Evolutionary conservation across 306 rosid genomes (phyloP).

Genomic region (Sphenostylis stenocarpa): DNA sequence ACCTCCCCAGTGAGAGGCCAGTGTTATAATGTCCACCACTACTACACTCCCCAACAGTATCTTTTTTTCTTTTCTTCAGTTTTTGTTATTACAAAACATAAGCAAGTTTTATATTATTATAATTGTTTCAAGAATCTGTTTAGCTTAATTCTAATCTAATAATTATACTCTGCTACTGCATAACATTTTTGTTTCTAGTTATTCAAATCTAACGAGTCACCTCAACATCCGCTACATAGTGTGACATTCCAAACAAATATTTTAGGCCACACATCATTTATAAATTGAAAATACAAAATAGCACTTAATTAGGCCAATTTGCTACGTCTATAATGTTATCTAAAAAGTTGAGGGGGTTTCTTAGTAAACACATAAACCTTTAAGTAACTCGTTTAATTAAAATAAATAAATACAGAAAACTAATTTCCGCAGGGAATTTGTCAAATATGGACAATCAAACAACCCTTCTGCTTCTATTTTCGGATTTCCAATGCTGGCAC

Average conservation of each 20-base stretch:
- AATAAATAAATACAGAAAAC: too few relatives aligned
- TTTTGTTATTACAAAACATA: background rate
- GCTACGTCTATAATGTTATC: too few relatives aligned
- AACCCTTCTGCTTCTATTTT: background rate
- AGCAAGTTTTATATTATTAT: background rate
- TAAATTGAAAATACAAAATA: background rate
- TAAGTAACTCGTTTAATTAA: background rate
- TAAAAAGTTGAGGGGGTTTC: too few relatives aligned
- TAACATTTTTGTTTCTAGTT: background rate
- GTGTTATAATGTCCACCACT: conserved; percentile 31
- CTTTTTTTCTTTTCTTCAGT: background rate
- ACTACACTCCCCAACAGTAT: background rate
- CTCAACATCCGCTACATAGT: background rate
- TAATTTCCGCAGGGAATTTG: too few relatives aligned
- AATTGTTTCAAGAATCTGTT: background rate
- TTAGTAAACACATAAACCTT: background rate
- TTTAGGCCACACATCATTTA: background rate
- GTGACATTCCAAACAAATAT: background rate
- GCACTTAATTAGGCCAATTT: too few relatives aligned
- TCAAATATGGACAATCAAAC: background rate
- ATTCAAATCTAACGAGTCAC: background rate
- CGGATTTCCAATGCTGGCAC: background rate
- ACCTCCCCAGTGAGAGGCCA: background rate
- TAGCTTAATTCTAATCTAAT: background rate
- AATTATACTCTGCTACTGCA: too few relatives aligned